phyloP scores from a whole-genome alignment of 192 early-diverging fungal species.

The Lobosporangium transversale region DNA sequence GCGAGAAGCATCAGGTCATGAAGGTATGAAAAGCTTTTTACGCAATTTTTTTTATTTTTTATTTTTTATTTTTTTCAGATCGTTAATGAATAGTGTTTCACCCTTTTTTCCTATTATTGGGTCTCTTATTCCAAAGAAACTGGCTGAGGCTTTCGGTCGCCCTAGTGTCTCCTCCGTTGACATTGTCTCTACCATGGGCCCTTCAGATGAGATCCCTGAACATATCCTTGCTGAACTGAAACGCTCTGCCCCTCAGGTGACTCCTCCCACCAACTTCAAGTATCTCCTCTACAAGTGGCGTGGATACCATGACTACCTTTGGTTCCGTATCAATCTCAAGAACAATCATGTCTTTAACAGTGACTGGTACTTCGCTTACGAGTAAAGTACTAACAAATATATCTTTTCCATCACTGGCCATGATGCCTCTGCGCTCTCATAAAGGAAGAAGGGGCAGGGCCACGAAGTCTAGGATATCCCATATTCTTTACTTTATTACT shows the following conservation, averaged over 20 bases:
- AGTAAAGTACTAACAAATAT: too few species aligned
- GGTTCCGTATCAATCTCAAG: slow-evolving; percentile 20
- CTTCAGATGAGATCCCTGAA: slow-evolving; percentile 13
- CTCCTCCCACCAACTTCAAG: slow-evolving; percentile 12
- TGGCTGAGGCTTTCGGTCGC: background rate
- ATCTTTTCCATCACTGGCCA: too few species aligned
- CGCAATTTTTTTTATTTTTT: background rate
- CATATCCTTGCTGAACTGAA: slow-evolving; percentile 7
- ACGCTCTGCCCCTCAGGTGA: slow-evolving; percentile 1
- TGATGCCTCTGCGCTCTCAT: too few species aligned
- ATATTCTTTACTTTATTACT: too few species aligned
- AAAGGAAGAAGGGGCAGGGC: too few species aligned
- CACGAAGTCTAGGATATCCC: too few species aligned
- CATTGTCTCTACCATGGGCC: slow-evolving; percentile 13
- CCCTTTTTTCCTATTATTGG: background rate
- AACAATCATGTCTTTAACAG: background rate
- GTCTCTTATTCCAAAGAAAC: slow-evolving; percentile 1
- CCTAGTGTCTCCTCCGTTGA: background rate
- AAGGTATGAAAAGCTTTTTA: slow-evolving; percentile 18
- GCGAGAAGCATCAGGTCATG: slow-evolving; percentile 45
- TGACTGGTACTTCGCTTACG: slow-evolving; percentile 20
- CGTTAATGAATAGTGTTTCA: background rate
- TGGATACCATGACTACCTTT: slow-evolving; percentile 31
- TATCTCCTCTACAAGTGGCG: slow-evolving; percentile 34
- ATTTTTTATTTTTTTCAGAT: background rate